A percentile compares a stretch with the other conserved stretches of the same genome.
phyloP scores from a whole-genome alignment of 2,329 filamentous ascomycete species.

The Myrmaecium sp. region DNA sequence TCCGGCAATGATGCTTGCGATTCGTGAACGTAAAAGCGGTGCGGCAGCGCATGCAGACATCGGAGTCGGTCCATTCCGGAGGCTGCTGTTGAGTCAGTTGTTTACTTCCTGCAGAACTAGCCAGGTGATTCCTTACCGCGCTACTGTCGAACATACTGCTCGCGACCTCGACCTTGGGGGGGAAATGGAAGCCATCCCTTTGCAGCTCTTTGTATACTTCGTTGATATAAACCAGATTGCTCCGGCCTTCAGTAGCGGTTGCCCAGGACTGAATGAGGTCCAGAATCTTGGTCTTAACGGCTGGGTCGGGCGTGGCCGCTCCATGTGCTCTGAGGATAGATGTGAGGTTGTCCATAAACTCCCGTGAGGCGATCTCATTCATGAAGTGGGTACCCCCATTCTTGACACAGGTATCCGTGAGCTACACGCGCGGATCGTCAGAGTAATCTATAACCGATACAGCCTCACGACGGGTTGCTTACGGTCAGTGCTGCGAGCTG shows the following conservation, averaged over 20 bases:
- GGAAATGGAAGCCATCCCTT: slow-evolving; percentile 74
- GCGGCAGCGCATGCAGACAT: slow-evolving; percentile 95
- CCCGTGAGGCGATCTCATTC: slow-evolving; percentile 81
- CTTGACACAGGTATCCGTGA: slow-evolving; percentile 97
- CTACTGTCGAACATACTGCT: slow-evolving; percentile 97
- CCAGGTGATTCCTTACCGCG: slow-evolving; percentile 44
- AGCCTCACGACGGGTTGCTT: slow-evolving; percentile 14
- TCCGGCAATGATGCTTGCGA: slow-evolving; percentile 93
- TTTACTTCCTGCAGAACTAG: background rate
- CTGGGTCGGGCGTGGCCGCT: slow-evolving; percentile 55
- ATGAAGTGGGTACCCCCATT: slow-evolving; percentile 95
- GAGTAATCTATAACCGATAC: slow-evolving; percentile 6
- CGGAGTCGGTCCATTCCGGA: slow-evolving; percentile 93
- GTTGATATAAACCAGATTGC: slow-evolving; percentile 69
- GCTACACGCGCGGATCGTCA: slow-evolving; percentile 28
- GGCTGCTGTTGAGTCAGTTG: slow-evolving; percentile 37
- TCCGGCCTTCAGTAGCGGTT: slow-evolving; percentile 67
- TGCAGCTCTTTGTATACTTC: slow-evolving; percentile 75
- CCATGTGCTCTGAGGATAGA: slow-evolving; percentile 76
- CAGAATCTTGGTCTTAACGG: slow-evolving; percentile 79
- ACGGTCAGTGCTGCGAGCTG: slow-evolving; percentile 91
- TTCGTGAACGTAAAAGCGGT: slow-evolving; percentile 96
- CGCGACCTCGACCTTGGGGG: slow-evolving; percentile 70
- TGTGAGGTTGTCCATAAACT: slow-evolving; percentile 95
- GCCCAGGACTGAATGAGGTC: slow-evolving; percentile 92